Percentiles rank a stretch among this genome's conserved stretches.
Conservation (phyloP, 495 filamentous ascomycete species). For the Daldinia grandis region DNA sequence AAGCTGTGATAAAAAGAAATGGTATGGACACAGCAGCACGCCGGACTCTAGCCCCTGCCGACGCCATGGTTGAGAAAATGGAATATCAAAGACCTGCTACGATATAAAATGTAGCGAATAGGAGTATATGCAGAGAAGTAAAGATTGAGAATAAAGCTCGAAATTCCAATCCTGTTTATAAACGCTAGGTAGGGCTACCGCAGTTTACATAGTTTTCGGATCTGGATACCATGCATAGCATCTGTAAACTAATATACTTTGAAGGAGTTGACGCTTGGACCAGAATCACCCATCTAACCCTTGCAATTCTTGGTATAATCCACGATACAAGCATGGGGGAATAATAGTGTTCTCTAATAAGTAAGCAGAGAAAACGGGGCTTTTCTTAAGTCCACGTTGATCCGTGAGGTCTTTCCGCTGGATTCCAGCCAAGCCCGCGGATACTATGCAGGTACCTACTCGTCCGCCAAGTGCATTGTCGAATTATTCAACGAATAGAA, state of each 20-base stretch:
- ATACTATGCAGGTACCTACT: no score
- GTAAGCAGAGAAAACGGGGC: background rate
- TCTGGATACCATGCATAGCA: no score
- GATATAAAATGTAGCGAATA: background rate
- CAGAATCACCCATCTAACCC: background rate
- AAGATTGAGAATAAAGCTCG: background rate
- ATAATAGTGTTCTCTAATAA: background rate
- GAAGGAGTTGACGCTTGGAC: background rate
- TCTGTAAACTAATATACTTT: no score
- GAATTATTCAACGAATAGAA: no score
- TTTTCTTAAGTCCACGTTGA: background rate
- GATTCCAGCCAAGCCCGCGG: background rate
- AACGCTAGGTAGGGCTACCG: background rate
- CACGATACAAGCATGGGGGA: background rate
- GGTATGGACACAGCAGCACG: constrained; percentile 19
- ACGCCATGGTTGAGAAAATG: constrained; percentile 7
- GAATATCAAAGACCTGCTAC: background rate
- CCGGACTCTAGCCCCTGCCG: background rate
- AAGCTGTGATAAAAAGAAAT: constrained; percentile 21
- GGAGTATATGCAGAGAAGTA: background rate
- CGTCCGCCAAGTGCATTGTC: background rate
- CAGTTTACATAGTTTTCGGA: no score
- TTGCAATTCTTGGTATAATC: background rate
- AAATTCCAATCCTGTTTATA: background rate
- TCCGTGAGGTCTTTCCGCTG: background rate